phyloP scores from a whole-genome alignment of 148 eudicot genomes.

The Mesembryanthemum crystallinum region DNA sequence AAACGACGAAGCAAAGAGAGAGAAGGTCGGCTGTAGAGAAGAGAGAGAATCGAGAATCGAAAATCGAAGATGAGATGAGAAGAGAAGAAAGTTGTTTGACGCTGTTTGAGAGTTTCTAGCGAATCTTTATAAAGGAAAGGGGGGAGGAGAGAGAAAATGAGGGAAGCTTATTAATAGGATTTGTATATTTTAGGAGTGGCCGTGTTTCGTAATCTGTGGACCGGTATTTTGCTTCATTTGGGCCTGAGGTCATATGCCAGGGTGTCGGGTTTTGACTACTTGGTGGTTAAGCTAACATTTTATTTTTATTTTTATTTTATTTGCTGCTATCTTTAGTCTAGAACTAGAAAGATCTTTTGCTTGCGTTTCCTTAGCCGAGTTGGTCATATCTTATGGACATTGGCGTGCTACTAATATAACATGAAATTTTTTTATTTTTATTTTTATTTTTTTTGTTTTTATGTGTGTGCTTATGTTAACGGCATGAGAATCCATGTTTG shows the following conservation, averaged over 20 bases:
- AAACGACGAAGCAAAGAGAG: no score
- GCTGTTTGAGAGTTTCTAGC: not conserved
- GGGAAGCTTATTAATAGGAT: not conserved
- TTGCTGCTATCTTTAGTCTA: not conserved
- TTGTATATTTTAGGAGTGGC: not conserved
- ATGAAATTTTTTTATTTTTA: no score
- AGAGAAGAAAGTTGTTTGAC: not conserved
- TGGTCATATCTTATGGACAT: not conserved
- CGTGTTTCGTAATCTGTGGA: not conserved
- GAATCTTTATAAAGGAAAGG: not conserved
- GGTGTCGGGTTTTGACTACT: slow-evolving; percentile 15
- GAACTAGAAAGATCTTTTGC: not conserved
- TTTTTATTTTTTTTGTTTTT: no score
- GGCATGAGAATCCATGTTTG: no score
- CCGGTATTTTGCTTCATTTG: slow-evolving; percentile 9
- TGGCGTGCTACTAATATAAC: not conserved
- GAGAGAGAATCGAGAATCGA: no score
- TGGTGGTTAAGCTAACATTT: slow-evolving; percentile 19
- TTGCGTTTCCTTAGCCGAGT: not conserved
- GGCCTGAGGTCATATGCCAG: no score
- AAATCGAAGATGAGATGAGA: no score
- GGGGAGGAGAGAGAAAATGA: not conserved
- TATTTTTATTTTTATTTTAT: not conserved
- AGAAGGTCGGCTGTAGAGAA: no score
- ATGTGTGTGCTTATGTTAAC: no score